Evolutionary conservation across 331 rosid species (phyloP).

Genomic region (Spiraea crenata): DNA sequence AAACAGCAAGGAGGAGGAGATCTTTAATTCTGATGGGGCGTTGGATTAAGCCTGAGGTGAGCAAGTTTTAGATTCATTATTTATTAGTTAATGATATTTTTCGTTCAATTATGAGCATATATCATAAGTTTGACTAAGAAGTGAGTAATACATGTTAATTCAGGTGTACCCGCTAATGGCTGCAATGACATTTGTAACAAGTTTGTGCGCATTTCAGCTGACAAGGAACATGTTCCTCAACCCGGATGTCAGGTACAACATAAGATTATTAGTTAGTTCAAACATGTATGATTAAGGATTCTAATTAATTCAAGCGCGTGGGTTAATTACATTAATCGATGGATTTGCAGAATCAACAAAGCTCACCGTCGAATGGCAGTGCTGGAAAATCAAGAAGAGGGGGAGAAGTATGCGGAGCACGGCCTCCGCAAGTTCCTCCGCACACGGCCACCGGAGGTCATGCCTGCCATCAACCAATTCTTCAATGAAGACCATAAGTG

Average conservation of each 20-base stretch:
- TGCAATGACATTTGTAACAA: constrained; percentile 76
- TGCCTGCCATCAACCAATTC: constrained; percentile 65
- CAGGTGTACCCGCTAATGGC: constrained; percentile 80
- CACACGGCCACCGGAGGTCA: constrained; percentile 70
- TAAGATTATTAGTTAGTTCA: background rate
- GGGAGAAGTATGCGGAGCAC: constrained; percentile 71
- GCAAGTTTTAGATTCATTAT: background rate
- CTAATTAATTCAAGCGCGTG: background rate
- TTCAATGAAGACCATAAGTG: constrained; percentile 39
- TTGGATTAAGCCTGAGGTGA: constrained; percentile 89
- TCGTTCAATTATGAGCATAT: too few species aligned
- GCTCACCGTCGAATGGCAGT: constrained; percentile 50
- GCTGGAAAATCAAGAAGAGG: constrained; percentile 70
- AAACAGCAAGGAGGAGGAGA: background rate
- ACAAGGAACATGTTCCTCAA: constrained; percentile 54
- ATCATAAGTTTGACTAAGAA: too few species aligned
- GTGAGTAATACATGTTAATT: background rate
- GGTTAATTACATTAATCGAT: background rate
- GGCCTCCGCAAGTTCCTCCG: constrained; percentile 73
- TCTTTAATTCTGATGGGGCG: constrained; percentile 59
- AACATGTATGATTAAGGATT: background rate
- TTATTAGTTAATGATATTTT: background rate
- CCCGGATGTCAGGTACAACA: constrained; percentile 75
- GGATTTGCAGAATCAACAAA: constrained; percentile 52
- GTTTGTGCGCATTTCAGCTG: constrained; percentile 57